phyloP scores from a whole-genome alignment of 768 basidiomycete species.

The Phylloporus sp. region DNA sequence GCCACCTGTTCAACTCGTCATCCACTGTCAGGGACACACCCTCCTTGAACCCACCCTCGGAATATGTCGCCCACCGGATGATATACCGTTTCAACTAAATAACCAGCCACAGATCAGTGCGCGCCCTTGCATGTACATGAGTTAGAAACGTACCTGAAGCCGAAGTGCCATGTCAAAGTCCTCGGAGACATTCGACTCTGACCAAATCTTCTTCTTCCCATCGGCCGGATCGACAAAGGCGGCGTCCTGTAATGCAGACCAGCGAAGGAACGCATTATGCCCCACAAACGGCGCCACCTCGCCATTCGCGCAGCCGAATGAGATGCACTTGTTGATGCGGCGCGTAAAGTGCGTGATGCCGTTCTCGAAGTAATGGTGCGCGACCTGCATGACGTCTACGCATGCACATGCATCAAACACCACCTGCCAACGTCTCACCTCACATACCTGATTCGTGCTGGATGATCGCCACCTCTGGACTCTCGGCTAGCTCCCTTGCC shows the following conservation, averaged over 20 bases:
- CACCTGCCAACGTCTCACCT: neutral
- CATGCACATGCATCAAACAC: no score
- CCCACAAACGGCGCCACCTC: constrained; percentile 79
- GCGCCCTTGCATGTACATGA: neutral
- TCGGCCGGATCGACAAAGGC: constrained; percentile 55
- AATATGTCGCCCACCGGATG: constrained; percentile 76
- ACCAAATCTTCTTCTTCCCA: constrained; percentile 71
- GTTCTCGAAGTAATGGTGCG: constrained; percentile 87
- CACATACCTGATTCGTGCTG: constrained; percentile 81
- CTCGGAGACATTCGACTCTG: constrained; percentile 62
- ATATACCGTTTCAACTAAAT: constrained; percentile 18
- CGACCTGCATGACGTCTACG: constrained; percentile 85
- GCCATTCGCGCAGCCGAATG: constrained; percentile 74
- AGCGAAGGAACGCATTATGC: constrained; percentile 86
- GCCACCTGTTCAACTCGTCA: constrained; percentile 93
- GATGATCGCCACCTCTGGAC: constrained; percentile 67
- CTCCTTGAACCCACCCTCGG: constrained; percentile 85
- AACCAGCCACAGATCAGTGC: neutral
- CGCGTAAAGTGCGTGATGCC: constrained; percentile 88
- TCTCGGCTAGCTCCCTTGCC: constrained; percentile 73
- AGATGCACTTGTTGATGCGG: constrained; percentile 81
- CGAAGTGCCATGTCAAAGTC: constrained; percentile 67
- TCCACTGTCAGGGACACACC: constrained; percentile 90
- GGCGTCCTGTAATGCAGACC: constrained; percentile 86
- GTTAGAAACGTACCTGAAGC: constrained; percentile 40